phyloP scores from a whole-genome alignment of 23 red algal genomes.

The Gracilariopsis chorda region DNA sequence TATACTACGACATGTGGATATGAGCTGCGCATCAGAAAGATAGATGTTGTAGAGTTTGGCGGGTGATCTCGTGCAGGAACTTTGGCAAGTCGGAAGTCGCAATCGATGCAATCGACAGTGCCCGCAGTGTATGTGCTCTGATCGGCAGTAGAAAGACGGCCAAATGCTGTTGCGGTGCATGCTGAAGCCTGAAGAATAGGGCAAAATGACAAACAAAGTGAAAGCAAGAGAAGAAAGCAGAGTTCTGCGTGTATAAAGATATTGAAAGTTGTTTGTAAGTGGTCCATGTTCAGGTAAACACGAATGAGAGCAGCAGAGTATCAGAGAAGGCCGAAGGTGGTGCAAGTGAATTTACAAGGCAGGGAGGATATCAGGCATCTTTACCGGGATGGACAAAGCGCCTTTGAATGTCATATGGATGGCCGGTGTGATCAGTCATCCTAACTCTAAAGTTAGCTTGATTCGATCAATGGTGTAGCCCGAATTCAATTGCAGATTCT shows the following conservation, averaged over 20 bases:
- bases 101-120: conserved; percentile 26
- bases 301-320: too few relatives aligned
- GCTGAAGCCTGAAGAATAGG: neutral
- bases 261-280: too few relatives aligned
- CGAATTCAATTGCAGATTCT: too few relatives aligned
- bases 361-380: too few relatives aligned
- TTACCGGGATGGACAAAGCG: too few relatives aligned
- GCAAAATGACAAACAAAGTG: neutral
- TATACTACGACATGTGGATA: conserved; percentile 45
- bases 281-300: too few relatives aligned
- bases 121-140: neutral
- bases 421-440: too few relatives aligned
- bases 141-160: conserved; percentile 41
- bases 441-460: too few relatives aligned
- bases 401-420: too few relatives aligned
- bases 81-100: conserved; percentile 69
- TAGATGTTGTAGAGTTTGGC: neutral
- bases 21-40: neutral
- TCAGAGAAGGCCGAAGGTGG: too few relatives aligned
- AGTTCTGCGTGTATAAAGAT: neutral
- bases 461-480: too few relatives aligned
- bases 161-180: conserved; percentile 65
- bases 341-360: too few relatives aligned
- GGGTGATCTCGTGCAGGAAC: conserved; percentile 6
- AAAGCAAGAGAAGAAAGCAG: neutral